Base-by-base conservation (phyloP, 441 rosid genomes). In the Erodium trifolium region DNA sequence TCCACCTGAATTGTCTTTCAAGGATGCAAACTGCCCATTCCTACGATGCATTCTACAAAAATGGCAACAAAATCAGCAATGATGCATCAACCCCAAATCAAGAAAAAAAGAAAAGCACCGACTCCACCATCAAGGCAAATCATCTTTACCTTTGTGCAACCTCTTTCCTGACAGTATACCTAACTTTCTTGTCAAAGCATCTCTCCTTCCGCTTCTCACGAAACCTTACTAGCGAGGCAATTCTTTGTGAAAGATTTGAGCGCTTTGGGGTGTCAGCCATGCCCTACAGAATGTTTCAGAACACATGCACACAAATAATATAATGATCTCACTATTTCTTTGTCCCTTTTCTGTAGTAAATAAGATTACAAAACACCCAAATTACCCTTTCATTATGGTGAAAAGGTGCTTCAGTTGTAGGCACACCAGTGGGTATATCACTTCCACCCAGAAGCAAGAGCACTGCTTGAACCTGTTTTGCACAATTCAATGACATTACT, bases 151-250 rank as follows among this genome's bases (percentile, higher is more conserved):
- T 85, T 70, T 83, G 85, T 29, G 96, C 93, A 75, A 87, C 93
- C 79, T 89, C 96, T 75, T 87, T 86, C 53, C 91, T 80, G 63
- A 87, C 84, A 4, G 84, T 83, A 71, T 87, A 89, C 75, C 96
- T 80, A 80, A 89, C 82, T 82, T 87, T 87, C 89, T 89, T 89
- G 75, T 89, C 96, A 70, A 89, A 86, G 72, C 89, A 86, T 77
- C 91, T 82, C 80, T 89, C 96, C 79, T 89, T 87, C 49, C 91
- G 75, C 77, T 89, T 87, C 75, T 89, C 89, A 45, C 91, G 83
- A 67, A 89, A 89, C 80, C 92, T 87, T 76, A 84, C 89, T 73
- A 89, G 82, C 31, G 92, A 87, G 67, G 92, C 96, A 78, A 86
- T 80, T 76, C 89, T 80, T 69, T 82, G 77, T 27, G 92, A 86